phyloP scores from a whole-genome alignment of 805 yeast species.

The Grigorovia humatica region DNA sequence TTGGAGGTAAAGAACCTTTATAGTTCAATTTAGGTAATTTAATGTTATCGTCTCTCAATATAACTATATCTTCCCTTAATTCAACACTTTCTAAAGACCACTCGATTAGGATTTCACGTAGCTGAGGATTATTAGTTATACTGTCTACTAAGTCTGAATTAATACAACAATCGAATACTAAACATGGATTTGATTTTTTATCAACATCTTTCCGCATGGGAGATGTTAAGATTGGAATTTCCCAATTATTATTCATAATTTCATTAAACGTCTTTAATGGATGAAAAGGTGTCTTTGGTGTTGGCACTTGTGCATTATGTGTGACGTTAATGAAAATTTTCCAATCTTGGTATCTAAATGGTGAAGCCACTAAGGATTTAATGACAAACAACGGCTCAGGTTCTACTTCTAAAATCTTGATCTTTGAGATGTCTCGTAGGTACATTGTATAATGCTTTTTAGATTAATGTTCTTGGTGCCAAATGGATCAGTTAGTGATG shows the following conservation, averaged over 20 bases:
- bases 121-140: conserved; percentile 39
- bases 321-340: conserved; percentile 78
- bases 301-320: conserved; percentile 52
- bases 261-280: conserved; percentile 50
- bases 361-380: conserved; percentile 43
- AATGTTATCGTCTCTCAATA: conserved; percentile 49
- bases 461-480: too few relatives aligned
- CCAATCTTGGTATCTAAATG: conserved; percentile 24
- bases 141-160: conserved; percentile 42
- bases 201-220: conserved; percentile 45
- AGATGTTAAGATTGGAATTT: conserved; percentile 70
- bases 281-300: conserved; percentile 44
- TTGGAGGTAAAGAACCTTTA: conserved; percentile 48
- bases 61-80: conserved; percentile 34
- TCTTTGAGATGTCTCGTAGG: neutral
- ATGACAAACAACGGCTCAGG: conserved; percentile 58
- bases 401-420: conserved; percentile 9
- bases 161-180: conserved; percentile 73
- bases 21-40: conserved; percentile 59
- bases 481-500: too few relatives aligned
- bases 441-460: neutral
- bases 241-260: conserved; percentile 69
- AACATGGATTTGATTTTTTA: conserved; percentile 55
- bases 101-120: conserved; percentile 59
- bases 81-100: conserved; percentile 82